Evolutionary conservation across 73 alveolate species (phyloP).

Genomic region (Strombidium stylifer): DNA sequence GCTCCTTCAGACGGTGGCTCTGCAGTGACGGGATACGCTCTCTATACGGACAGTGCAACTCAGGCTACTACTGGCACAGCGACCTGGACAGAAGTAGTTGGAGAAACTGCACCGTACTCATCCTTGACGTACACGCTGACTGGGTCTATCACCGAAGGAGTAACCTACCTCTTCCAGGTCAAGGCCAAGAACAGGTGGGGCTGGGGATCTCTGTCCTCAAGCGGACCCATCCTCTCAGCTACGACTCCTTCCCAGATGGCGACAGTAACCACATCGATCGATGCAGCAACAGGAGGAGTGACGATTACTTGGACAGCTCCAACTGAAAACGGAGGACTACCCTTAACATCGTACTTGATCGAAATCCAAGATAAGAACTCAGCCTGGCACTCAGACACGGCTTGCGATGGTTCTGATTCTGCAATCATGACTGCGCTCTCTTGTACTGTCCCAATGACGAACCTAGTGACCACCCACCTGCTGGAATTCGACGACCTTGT

Average conservation of each 20-base stretch:
- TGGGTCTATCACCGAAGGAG: slow-evolving; percentile 22
- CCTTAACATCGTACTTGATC: too few relatives aligned
- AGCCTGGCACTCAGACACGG: too few relatives aligned
- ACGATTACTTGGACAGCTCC: slow-evolving; percentile 27
- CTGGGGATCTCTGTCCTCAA: slow-evolving; percentile 25
- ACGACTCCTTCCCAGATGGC: neutral
- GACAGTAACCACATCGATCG: neutral
- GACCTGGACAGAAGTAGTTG: slow-evolving; percentile 35
- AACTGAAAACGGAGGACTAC: neutral
- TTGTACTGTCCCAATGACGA: slow-evolving; percentile 28
- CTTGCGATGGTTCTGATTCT: slow-evolving; percentile 48
- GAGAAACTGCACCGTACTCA: neutral
- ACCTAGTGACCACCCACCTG: slow-evolving; percentile 4
- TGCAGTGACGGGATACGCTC: slow-evolving; percentile 8
- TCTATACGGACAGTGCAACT: slow-evolving; percentile 47
- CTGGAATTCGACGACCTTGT: slow-evolving; percentile 2
- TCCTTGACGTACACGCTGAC: slow-evolving; percentile 2
- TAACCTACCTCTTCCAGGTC: slow-evolving; percentile 33
- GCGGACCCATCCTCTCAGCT: neutral
- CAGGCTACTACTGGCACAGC: neutral
- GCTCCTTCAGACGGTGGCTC: slow-evolving; percentile 17
- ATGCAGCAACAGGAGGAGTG: slow-evolving; percentile 5
- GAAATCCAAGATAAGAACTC: too few relatives aligned
- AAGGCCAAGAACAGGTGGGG: slow-evolving; percentile 47
- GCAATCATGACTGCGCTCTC: slow-evolving; percentile 6